These are phyloP conservation scores for Diaporthe sp. DNA, from an alignment of 2,329 filamentous ascomycete genomes.

Conservation along the genomic window DNA sequence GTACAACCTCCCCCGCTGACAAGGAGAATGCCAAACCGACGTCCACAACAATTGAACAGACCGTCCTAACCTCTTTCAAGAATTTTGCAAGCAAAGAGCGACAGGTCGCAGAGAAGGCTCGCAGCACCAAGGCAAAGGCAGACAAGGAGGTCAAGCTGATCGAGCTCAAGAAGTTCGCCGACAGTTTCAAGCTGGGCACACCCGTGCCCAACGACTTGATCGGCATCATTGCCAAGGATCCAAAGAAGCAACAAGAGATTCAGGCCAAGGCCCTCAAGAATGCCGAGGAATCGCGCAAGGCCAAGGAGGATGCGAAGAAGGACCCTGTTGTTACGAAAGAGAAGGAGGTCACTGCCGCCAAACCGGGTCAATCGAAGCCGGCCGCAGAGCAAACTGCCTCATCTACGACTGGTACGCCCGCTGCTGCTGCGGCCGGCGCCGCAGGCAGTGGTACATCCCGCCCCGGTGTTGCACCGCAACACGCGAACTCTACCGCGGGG, in stretches of 20 bases:
- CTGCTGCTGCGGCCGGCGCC: conserved; percentile 47
- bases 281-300: conserved; percentile 70
- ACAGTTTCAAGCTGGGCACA: conserved; percentile 93
- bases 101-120: conserved; percentile 68
- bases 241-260: conserved; percentile 93
- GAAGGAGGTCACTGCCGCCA: conserved; percentile 62
- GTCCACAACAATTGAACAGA: conserved; percentile 73
- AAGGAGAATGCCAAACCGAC: conserved; percentile 61
- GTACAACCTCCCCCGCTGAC: conserved; percentile 57
- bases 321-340: conserved; percentile 65
- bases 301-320: conserved; percentile 46
- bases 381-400: conserved; percentile 45
- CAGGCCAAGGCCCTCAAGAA: conserved; percentile 88
- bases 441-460: conserved; percentile 42
- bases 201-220: conserved; percentile 93
- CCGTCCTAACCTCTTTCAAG: conserved; percentile 75
- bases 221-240: conserved; percentile 95
- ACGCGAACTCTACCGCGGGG: conserved; percentile 45
- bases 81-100: conserved; percentile 72
- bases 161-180: conserved; percentile 94
- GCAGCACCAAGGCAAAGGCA: conserved; percentile 71
- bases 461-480: conserved; percentile 50
- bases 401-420: conserved; percentile 37
- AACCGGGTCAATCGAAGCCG: conserved; percentile 61
- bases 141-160: conserved; percentile 95